These are phyloP conservation scores for Phytophthora tentaculata DNA, from an alignment of 352 stramenopile species.

Conservation along the genomic window DNA sequence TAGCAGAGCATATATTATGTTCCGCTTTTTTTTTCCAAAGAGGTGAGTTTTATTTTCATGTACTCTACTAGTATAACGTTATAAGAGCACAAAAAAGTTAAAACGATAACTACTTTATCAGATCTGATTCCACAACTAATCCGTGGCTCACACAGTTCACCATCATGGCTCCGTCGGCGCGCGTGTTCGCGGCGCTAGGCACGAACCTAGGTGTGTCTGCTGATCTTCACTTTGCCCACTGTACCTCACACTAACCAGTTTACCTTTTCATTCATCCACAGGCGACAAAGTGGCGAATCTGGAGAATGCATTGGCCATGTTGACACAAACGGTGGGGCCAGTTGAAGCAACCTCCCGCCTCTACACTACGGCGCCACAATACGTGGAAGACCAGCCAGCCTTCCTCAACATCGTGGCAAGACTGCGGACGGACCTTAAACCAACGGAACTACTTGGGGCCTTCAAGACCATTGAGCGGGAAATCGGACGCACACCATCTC, in stretches of 20 bases:
- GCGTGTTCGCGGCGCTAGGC: slow-evolving; percentile 71
- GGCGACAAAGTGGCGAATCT: slow-evolving; percentile 77
- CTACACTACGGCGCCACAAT: slow-evolving; percentile 94
- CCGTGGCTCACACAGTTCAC: not conserved
- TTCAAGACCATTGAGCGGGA: slow-evolving; percentile 92
- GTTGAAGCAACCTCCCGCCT: slow-evolving; percentile 90
- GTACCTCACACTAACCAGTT: not conserved
- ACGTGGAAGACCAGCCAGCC: slow-evolving; percentile 94
- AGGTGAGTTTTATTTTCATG: too few species aligned
- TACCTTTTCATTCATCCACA: slow-evolving; percentile 21
- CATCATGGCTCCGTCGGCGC: slow-evolving; percentile 21
- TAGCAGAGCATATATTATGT: too few species aligned
- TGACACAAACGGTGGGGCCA: slow-evolving; percentile 47
- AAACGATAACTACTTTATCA: slow-evolving; percentile 7
- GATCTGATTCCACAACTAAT: slow-evolving; percentile 16
- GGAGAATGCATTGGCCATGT: slow-evolving; percentile 63
- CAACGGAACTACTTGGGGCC: slow-evolving; percentile 75
- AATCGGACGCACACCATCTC: slow-evolving; percentile 81
- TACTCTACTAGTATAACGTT: too few species aligned
- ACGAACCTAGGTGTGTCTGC: slow-evolving; percentile 72
- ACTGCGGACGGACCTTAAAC: slow-evolving; percentile 83
- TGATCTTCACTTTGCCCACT: not conserved
- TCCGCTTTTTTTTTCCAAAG: too few species aligned
- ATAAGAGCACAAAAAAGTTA: not conserved
- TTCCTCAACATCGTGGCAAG: slow-evolving; percentile 95